A percentile compares a stretch with the other conserved stretches of the same genome.
Conservation (phyloP, 306 rosid genomes). For the Cyamopsis tetragonoloba region DNA sequence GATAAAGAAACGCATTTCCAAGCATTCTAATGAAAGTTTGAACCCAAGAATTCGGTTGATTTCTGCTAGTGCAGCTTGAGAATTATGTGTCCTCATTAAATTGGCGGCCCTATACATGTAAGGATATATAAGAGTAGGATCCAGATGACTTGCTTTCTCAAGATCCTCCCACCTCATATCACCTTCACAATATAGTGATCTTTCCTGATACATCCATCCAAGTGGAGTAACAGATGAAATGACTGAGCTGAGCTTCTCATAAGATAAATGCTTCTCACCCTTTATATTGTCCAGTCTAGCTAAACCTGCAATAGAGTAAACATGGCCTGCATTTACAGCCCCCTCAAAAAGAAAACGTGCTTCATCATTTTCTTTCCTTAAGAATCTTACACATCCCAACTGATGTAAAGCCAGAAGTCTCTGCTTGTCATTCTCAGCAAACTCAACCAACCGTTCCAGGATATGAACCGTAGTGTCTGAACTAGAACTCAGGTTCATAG, state of each 20-base stretch:
- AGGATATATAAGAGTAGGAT: constrained; percentile 87
- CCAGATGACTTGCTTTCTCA: constrained; percentile 75
- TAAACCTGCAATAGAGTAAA: constrained; percentile 74
- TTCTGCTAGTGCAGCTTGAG: constrained; percentile 75
- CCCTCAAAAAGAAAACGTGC: constrained; percentile 65
- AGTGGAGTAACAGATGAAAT: constrained; percentile 54
- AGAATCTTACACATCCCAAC: constrained; percentile 72
- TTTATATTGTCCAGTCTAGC: constrained; percentile 61
- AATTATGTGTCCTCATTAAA: constrained; percentile 68
- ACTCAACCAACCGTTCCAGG: constrained; percentile 59
- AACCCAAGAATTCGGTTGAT: constrained; percentile 85
- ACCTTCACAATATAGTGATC: constrained; percentile 74
- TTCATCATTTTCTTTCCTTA: constrained; percentile 73
- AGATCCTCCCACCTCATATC: constrained; percentile 71
- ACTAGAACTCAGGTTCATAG: constrained; percentile 59
- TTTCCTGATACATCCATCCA: constrained; percentile 96
- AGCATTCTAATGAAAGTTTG: constrained; percentile 89
- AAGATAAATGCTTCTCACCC: constrained; percentile 66
- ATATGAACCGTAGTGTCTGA: constrained; percentile 71
- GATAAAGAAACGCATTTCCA: constrained; percentile 82
- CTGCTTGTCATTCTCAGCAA: constrained; percentile 71
- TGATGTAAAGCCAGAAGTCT: constrained; percentile 69
- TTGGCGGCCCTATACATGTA: constrained; percentile 81
- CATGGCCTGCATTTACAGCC: constrained; percentile 72
- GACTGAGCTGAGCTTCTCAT: constrained; percentile 64